phyloP scores from a whole-genome alignment of 805 yeast species.

The Saccharomycopsis vini region DNA sequence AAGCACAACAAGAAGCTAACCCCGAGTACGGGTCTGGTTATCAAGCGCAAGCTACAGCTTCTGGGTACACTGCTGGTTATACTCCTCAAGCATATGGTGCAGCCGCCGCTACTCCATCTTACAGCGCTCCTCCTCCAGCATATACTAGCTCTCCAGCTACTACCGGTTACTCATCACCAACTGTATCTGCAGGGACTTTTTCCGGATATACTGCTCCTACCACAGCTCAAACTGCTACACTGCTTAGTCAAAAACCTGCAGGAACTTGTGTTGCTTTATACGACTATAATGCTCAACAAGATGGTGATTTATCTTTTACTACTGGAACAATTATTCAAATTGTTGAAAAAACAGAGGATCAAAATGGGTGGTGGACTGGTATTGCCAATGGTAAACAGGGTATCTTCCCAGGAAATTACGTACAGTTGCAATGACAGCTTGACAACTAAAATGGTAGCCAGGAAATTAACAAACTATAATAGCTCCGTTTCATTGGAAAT shows the following conservation, averaged over 20 bases:
- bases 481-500: background rate
- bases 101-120: constrained; percentile 23
- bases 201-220: constrained; percentile 2
- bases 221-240: background rate
- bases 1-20: constrained; percentile 4
- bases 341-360: constrained; percentile 71
- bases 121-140: constrained; percentile 23
- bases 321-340: constrained; percentile 85
- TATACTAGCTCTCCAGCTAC: background rate
- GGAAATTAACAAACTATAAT: background rate
- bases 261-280: constrained; percentile 83
- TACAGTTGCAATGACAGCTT: constrained; percentile 40
- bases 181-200: too few species aligned
- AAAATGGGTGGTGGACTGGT: constrained; percentile 99
- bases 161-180: background rate
- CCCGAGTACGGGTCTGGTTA: background rate
- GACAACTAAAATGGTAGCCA: background rate
- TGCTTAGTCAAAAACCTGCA: constrained; percentile 21
- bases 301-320: constrained; percentile 78
- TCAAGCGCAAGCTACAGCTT: constrained; percentile 22
- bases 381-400: constrained; percentile 76
- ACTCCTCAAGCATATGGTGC: constrained; percentile 13
- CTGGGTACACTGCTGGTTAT: constrained; percentile 24
- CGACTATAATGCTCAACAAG: constrained; percentile 88
- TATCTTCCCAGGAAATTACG: constrained; percentile 94